Conservation (phyloP, 306 rosid genomes). For the Crotalaria pallida region DNA sequence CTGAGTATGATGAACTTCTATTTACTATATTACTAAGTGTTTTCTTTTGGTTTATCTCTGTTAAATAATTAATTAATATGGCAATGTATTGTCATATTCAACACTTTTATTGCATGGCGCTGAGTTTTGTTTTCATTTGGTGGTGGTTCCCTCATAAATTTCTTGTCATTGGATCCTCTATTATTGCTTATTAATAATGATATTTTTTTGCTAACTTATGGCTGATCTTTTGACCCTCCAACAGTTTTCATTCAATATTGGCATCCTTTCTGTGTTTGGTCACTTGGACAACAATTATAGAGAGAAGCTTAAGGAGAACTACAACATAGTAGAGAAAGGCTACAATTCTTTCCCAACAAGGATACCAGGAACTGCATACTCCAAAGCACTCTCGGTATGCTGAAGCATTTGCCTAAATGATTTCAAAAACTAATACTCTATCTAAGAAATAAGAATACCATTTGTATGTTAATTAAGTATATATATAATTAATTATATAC, state of each 20-base stretch:
- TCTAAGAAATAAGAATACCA: neutral
- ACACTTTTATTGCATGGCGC: conserved; percentile 8
- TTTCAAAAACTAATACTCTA: neutral
- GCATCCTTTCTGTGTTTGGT: conserved; percentile 71
- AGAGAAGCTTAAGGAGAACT: conserved; percentile 60
- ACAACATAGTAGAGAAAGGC: conserved; percentile 70
- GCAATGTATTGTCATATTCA: conserved; percentile 13
- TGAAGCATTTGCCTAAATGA: neutral
- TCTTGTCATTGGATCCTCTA: conserved; percentile 25
- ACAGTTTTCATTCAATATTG: conserved; percentile 79
- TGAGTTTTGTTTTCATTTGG: conserved; percentile 28
- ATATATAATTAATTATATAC: neutral
- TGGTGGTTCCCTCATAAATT: conserved; percentile 17
- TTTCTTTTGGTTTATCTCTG: neutral
- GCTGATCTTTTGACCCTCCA: neutral
- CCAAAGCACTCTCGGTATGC: conserved; percentile 75
- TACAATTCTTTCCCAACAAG: conserved; percentile 76
- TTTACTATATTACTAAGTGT: neutral
- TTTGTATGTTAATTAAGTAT: neutral
- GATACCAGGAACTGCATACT: conserved; percentile 67
- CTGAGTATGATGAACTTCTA: neutral
- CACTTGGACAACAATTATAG: conserved; percentile 45
- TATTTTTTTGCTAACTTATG: neutral
- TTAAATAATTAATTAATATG: neutral
- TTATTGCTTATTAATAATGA: conserved; percentile 7